Percentiles rank a stretch among this genome's conserved stretches.
Conservation (phyloP, 2,329 filamentous ascomycete genomes). For the Ceratocystiopsis minuta region DNA sequence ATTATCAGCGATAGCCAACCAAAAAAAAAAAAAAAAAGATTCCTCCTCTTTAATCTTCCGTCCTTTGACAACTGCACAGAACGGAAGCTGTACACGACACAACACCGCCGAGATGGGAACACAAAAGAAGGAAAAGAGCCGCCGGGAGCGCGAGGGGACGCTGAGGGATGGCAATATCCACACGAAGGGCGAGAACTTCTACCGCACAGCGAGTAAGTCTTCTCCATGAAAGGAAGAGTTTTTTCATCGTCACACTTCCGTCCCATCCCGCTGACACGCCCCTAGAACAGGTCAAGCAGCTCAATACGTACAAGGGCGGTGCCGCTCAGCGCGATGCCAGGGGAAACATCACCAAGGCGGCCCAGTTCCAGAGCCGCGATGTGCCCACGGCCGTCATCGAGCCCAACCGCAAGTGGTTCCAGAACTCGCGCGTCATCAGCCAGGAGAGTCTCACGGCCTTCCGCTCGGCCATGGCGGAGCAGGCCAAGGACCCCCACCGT, state of each 20-base stretch:
- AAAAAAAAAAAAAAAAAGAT: constrained; percentile 6
- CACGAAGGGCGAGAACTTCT: constrained; percentile 96
- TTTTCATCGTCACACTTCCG: neutral
- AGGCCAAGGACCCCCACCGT: constrained; percentile 76
- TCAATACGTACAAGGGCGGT: constrained; percentile 62
- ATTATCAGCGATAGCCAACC: constrained; percentile 9
- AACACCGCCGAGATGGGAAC: constrained; percentile 7
- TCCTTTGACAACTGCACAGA: constrained; percentile 2
- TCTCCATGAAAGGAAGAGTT: neutral
- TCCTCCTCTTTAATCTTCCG: constrained; percentile 4
- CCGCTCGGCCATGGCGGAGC: constrained; percentile 79
- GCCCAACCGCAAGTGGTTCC: constrained; percentile 96
- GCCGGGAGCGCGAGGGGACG: constrained; percentile 74
- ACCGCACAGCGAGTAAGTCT: constrained; percentile 32
- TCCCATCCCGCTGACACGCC: neutral
- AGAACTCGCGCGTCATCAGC: constrained; percentile 75
- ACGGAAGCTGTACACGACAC: constrained; percentile 1
- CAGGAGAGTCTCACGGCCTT: constrained; percentile 57
- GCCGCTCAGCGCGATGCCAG: constrained; percentile 64
- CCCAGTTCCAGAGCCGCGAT: constrained; percentile 47
- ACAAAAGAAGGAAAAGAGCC: constrained; percentile 71
- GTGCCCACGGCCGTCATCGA: constrained; percentile 73
- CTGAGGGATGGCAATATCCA: constrained; percentile 78
- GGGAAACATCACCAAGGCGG: constrained; percentile 60
- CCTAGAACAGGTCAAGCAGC: constrained; percentile 22